Conservation (phyloP, 805 yeast species). For the Nakazawaea wickerhamii region DNA sequence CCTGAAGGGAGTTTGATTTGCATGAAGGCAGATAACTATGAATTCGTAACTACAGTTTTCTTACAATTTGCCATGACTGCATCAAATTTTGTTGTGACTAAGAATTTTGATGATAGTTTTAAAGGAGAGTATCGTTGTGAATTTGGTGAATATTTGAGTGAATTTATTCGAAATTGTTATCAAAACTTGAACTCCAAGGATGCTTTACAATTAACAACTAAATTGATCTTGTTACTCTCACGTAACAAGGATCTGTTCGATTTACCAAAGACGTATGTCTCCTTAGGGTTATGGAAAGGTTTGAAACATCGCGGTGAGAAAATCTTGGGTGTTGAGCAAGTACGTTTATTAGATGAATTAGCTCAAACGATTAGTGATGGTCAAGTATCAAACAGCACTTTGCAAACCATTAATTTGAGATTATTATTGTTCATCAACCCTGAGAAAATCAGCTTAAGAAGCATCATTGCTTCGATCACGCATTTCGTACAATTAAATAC, state of each 20-base stretch:
- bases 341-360: slow-evolving; percentile 27
- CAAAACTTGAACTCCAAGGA: slow-evolving; percentile 22
- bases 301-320: slow-evolving; percentile 24
- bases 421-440: slow-evolving; percentile 36
- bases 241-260: slow-evolving; percentile 52
- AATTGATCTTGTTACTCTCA: slow-evolving; percentile 40
- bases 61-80: slow-evolving; percentile 63
- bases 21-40: slow-evolving; percentile 34
- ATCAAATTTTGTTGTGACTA: slow-evolving; percentile 46
- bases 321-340: slow-evolving; percentile 22
- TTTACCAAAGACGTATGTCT: slow-evolving; percentile 60
- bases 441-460: slow-evolving; percentile 20
- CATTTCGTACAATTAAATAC: slow-evolving; percentile 29
- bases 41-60: slow-evolving; percentile 37
- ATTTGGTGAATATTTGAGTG: slow-evolving; percentile 48
- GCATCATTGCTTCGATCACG: slow-evolving; percentile 31
- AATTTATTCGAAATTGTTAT: slow-evolving; percentile 38
- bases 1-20: slow-evolving; percentile 39
- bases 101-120: slow-evolving; percentile 23
- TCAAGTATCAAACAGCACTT: slow-evolving; percentile 41
- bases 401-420: slow-evolving; percentile 48
- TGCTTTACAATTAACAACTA: slow-evolving; percentile 23
- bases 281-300: slow-evolving; percentile 54
- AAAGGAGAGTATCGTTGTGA: slow-evolving; percentile 47
- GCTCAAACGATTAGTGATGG: slow-evolving; percentile 29